A percentile compares a stretch with the other conserved stretches of the same genome.
phyloP scores from a whole-genome alignment of 2,329 filamentous ascomycete species.

The Aspergillus terreus region DNA sequence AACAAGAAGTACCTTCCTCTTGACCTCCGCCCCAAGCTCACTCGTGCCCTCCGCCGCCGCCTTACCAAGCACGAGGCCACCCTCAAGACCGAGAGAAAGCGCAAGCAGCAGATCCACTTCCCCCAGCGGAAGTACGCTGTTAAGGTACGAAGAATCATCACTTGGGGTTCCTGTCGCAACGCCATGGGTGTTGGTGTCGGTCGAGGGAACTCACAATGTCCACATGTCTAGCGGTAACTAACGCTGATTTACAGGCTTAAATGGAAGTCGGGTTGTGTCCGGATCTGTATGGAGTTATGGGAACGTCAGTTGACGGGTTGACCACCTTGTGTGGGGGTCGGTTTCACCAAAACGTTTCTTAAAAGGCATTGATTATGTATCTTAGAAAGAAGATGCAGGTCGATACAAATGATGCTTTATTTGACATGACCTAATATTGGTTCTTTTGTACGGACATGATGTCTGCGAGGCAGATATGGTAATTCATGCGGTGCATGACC shows the following conservation, averaged over 20 bases:
- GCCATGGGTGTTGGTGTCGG: no score
- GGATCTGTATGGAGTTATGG: slow-evolving; percentile 36
- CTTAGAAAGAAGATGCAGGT: slow-evolving; percentile 38
- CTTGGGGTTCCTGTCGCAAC: no score
- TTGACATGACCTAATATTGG: slow-evolving; percentile 30
- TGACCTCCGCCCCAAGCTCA: slow-evolving; percentile 97
- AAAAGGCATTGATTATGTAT: slow-evolving; percentile 38
- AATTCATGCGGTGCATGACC: background rate
- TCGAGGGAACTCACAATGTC: no score
- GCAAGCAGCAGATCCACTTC: slow-evolving; percentile 95
- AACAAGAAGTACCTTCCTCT: slow-evolving; percentile 99
- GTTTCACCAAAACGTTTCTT: slow-evolving; percentile 26
- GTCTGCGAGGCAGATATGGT: background rate
- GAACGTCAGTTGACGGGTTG: slow-evolving; percentile 30
- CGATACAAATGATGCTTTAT: slow-evolving; percentile 34
- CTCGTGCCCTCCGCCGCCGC: slow-evolving; percentile 93
- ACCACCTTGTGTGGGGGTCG: slow-evolving; percentile 25
- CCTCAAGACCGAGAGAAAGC: slow-evolving; percentile 84
- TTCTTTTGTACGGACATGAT: background rate
- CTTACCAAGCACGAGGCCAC: slow-evolving; percentile 88
- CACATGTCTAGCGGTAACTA: slow-evolving; percentile 2
- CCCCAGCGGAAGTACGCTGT: slow-evolving; percentile 98
- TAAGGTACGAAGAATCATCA: slow-evolving; percentile 64
- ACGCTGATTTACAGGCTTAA: slow-evolving; percentile 27
- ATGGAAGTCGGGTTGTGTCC: slow-evolving; percentile 19